These are phyloP conservation scores for Phytopythium mirpurense DNA, from an alignment of 352 stramenopile species.

Conservation along the genomic window DNA sequence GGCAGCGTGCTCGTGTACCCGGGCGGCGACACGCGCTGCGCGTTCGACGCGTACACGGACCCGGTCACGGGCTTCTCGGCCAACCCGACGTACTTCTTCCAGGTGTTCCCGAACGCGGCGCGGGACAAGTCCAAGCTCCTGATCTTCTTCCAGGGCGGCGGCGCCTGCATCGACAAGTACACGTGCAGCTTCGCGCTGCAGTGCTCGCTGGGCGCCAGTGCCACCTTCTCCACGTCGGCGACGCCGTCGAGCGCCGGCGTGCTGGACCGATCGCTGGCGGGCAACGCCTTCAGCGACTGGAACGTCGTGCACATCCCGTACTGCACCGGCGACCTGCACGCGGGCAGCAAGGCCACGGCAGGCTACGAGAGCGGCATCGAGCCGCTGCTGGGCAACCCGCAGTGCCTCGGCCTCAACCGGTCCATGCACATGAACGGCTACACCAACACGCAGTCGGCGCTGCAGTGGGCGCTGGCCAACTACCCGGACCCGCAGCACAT, in stretches of 20 bases:
- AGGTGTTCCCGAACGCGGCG: slow-evolving; percentile 38
- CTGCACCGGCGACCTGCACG: slow-evolving; percentile 66
- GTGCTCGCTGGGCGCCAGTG: slow-evolving; percentile 26
- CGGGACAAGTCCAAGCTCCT: slow-evolving; percentile 52
- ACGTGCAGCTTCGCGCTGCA: slow-evolving; percentile 56
- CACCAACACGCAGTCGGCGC: slow-evolving; percentile 51
- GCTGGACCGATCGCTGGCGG: slow-evolving; percentile 33
- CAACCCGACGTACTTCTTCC: slow-evolving; percentile 52
- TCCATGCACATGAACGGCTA: slow-evolving; percentile 56
- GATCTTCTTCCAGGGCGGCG: slow-evolving; percentile 58
- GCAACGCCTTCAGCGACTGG: slow-evolving; percentile 68
- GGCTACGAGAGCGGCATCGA: slow-evolving; percentile 25
- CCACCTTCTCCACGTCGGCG: slow-evolving; percentile 39
- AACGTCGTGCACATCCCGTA: slow-evolving; percentile 70
- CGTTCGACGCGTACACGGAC: slow-evolving; percentile 37
- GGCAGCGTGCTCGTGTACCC: slow-evolving; percentile 41
- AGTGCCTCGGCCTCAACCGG: slow-evolving; percentile 30
- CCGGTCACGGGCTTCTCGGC: slow-evolving; percentile 24
- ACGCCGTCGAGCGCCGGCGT: slow-evolving; percentile 35
- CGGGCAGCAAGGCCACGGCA: slow-evolving; percentile 28
- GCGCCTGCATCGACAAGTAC: slow-evolving; percentile 43
- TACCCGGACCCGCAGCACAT: slow-evolving; percentile 49
- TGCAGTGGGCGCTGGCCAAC: slow-evolving; percentile 57
- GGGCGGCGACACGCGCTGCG: slow-evolving; percentile 39
- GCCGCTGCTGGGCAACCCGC: slow-evolving; percentile 22